Base-by-base conservation (phyloP, 106 monocot species). In the Allium fistulosum region DNA sequence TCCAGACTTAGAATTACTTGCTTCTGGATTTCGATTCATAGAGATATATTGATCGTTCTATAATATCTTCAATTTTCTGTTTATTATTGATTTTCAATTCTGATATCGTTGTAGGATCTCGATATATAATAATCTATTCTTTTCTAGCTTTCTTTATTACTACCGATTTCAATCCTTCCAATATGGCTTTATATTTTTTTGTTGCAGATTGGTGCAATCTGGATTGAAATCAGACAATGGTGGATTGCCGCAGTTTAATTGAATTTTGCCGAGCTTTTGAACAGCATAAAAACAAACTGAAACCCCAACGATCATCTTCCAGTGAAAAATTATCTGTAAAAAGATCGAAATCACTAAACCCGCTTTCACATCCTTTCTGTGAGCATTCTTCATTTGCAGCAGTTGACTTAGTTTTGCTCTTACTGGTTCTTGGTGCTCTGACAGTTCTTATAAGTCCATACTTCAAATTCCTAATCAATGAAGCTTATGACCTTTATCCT, bases 251-350 rank as follows among this genome's bases (percentile, higher is more conserved):
- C 59, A 90, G 90, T 71, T 58, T 95, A 76, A 95, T 95, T 75
- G 94, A 95, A 77, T 95, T 95, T 80, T 87, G 87, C 78, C 74
- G 88, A 18, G 77, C 87, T 11, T 95, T 95, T 78, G 90, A 88
- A 81, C 86, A 89, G 75, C 90, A 83, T 26, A 85, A 80, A 22
- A 51, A 66, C n/a, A 49, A 27, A 46, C 63, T 72, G 8, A 72
- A 72, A 18, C 37, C 63, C 62, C 63, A 63, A n/a, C 37, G 49
- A 15, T 65, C 11, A 12, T 17, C 15, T 9, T 18, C 17, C 0
- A 17, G 26, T 27, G 51, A 53, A 12, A 14, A 15, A 13, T 4
- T 37, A 37, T 51, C 76, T 52, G 51, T 66, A 17, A 70, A 69
- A 61, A 57, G 66, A 56, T 18, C 55, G 58, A 81, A 85, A 73